phyloP scores from a whole-genome alignment of 2,329 filamentous ascomycete genomes.

The Colletotrichum camelliae region DNA sequence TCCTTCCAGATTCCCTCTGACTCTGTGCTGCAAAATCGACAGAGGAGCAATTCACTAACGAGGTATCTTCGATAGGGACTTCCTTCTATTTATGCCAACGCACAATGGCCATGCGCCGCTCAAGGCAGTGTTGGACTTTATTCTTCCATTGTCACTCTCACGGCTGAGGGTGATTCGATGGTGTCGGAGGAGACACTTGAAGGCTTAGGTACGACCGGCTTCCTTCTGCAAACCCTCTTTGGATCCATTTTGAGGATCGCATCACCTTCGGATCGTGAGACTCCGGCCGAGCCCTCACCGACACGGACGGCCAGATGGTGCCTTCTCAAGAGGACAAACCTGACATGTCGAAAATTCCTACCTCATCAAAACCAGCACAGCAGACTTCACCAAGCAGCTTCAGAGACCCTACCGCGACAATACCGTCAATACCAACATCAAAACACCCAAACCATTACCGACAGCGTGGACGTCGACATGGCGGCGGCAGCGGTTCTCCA shows the following conservation, averaged over 20 bases:
- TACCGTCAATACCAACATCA: not conserved
- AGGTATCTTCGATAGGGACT: slow-evolving; percentile 66
- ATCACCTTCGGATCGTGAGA: slow-evolving; percentile 44
- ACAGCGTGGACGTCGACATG: not conserved
- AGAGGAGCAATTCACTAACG: not conserved
- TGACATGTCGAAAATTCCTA: slow-evolving; percentile 7
- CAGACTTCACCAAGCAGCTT: slow-evolving; percentile 7
- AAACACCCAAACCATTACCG: not conserved
- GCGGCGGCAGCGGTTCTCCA: slow-evolving; percentile 17
- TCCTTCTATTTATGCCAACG: slow-evolving; percentile 85
- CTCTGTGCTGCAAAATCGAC: not conserved
- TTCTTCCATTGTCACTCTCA: slow-evolving; percentile 85
- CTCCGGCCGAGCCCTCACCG: slow-evolving; percentile 14
- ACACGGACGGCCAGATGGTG: not conserved
- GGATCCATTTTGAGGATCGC: slow-evolving; percentile 76
- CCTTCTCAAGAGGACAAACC: slow-evolving; percentile 9
- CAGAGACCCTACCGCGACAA: not conserved
- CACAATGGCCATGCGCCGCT: slow-evolving; percentile 71
- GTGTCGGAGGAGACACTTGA: slow-evolving; percentile 90
- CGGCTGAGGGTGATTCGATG: slow-evolving; percentile 90
- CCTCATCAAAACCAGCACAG: slow-evolving; percentile 12
- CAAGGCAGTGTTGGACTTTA: slow-evolving; percentile 87
- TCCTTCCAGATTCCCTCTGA: not conserved
- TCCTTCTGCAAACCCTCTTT: slow-evolving; percentile 76
- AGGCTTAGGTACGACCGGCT: slow-evolving; percentile 87